Conservation (phyloP, 208 protist species). For the Kentomonas sorsogonicus region DNA sequence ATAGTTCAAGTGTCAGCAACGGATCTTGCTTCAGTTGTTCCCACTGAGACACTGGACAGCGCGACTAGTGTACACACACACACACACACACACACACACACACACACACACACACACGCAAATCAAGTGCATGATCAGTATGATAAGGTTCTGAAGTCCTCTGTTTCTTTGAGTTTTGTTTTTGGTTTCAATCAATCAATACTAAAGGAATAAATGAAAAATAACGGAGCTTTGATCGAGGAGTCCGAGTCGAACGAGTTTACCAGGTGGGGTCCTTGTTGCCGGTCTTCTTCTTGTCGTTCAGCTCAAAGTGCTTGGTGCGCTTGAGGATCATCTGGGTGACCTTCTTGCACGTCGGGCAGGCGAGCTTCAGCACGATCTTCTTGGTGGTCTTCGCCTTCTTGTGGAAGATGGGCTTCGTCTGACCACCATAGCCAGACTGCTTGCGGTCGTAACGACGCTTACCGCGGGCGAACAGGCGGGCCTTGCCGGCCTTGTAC, state of each 20-base stretch:
- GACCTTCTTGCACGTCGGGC: constrained; percentile 95
- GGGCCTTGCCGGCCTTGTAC: constrained; percentile 99
- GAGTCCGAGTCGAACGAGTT: too few relatives aligned
- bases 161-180: too few relatives aligned
- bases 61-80: too few relatives aligned
- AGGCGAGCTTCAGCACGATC: constrained; percentile 99
- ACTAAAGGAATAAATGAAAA: constrained; percentile 12
- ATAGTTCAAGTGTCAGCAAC: too few relatives aligned
- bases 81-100: too few relatives aligned
- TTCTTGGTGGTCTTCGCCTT: constrained; percentile 99
- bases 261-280: constrained; percentile 92
- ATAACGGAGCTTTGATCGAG: too few relatives aligned
- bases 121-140: too few relatives aligned
- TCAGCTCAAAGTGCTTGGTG: constrained; percentile 98
- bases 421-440: constrained; percentile 99
- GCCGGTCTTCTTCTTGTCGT: constrained; percentile 91
- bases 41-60: too few relatives aligned
- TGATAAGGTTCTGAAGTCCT: too few relatives aligned
- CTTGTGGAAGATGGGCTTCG: constrained; percentile 99
- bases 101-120: too few relatives aligned
- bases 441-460: constrained; percentile 99
- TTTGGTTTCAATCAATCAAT: too few relatives aligned
- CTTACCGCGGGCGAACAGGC: constrained; percentile 98
- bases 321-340: constrained; percentile 94
- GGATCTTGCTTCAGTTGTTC: too few relatives aligned